A percentile compares a stretch with the other conserved stretches of the same genome.
These are phyloP conservation scores for Tricholoma sp. DNA, from an alignment of 768 basidiomycete genomes.

Conservation along the genomic window DNA sequence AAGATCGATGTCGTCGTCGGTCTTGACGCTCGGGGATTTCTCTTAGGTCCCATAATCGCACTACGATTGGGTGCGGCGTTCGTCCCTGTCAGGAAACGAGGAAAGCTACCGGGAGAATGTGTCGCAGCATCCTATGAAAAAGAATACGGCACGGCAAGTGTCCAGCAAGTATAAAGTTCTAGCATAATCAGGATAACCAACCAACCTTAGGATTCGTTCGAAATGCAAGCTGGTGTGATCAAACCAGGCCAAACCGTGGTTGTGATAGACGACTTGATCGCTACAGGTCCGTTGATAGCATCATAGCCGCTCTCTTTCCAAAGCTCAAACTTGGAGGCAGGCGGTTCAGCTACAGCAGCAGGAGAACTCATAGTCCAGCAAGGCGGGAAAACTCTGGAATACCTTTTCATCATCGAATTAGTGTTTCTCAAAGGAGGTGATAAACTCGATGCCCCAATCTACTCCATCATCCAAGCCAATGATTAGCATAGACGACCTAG, in stretches of 20 bases:
- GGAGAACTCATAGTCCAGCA: conserved; percentile 80
- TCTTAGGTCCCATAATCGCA: conserved; percentile 90
- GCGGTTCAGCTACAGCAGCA: conserved; percentile 91
- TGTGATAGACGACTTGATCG: conserved; percentile 92
- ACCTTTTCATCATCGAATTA: conserved; percentile 90
- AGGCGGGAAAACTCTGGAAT: conserved; percentile 84
- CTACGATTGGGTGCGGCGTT: conserved; percentile 89
- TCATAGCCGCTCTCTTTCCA: not conserved
- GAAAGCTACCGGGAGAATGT: conserved; percentile 90
- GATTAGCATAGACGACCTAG: conserved; percentile 40
- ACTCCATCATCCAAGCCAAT: conserved; percentile 79
- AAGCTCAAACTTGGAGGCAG: conserved; percentile 30
- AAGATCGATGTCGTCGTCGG: conserved; percentile 93
- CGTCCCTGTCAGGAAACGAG: conserved; percentile 90
- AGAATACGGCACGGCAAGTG: conserved; percentile 73
- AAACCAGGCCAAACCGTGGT: conserved; percentile 77
- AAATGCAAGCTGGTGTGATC: conserved; percentile 90
- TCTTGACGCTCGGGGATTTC: conserved; percentile 93
- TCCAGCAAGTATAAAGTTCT: not conserved
- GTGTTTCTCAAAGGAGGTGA: conserved; percentile 67
- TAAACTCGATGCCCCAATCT: conserved; percentile 82
- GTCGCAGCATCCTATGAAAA: conserved; percentile 76
- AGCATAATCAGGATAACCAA: not conserved
- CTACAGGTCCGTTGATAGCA: conserved; percentile 63
- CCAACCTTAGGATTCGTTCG: conserved; percentile 73